Evolutionary conservation across 2,329 filamentous ascomycete genomes (phyloP), one percentile per base, ranked within the genome.

Genomic region (Cordyceps cateniannulata): DNA sequence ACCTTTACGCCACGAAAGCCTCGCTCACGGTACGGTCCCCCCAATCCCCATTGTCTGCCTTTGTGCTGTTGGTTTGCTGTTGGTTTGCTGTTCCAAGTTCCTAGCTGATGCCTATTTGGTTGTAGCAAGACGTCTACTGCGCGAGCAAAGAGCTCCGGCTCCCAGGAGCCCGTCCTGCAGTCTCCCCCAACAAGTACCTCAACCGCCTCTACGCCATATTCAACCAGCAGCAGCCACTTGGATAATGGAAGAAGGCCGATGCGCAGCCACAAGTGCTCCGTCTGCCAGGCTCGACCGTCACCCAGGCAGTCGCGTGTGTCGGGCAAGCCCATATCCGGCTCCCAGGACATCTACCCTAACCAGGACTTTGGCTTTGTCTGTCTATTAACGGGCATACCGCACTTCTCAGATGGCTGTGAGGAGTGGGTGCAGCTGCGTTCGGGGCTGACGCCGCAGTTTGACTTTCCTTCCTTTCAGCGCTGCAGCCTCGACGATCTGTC

Each of bases 351-450:
- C 66, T 81, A 80, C 63, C 77, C 77, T 4, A 79, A 79, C 0
- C 71, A 75, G 51, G 73, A 78, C 60, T 68, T 82, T 10, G 79
- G 79, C 10, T 72, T 73, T 14, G 76, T 81, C 35, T 80, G 75
- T 65, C 69, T 76, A 8, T 72, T 76, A 52, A 79, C 76, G 16
- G 79, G 81, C 7, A 75, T 82, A 1, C 81, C 80, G 0, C 75
- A 81, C 45, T 73, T 83, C 45, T 78, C 80, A 0, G 67, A 71
- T 0, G 72, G 77, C 16, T 80, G 80, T 6, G 75, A 74, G 56
- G 67, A 77, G 64, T 82, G 79, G 78, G 77, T 83, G 38, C 70
- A 74, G 32, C 70, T 77, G 14, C 72, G 74, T 29, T 77, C 79
- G 1, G 80, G 79, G 5, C 63, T 61, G 29, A 65, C 58, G 64